Evolutionary conservation across 495 filamentous ascomycete species (phyloP), one percentile per base, ranked within the genome.

Genomic region (Pyrenopolyporus hunteri): DNA sequence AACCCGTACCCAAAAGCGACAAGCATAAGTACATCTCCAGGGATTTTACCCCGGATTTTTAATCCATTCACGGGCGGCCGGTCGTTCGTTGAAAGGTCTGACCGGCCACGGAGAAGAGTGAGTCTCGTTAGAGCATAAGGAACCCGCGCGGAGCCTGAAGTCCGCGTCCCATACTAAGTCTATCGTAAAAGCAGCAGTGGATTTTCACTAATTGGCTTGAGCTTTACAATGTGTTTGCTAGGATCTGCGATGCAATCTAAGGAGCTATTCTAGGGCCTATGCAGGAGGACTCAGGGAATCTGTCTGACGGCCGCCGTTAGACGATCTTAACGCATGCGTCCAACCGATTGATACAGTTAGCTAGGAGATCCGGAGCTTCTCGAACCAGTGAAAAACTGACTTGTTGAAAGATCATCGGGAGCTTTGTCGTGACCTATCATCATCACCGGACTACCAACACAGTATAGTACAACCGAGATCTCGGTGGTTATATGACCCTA

Each of bases 11-110:
- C 57, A 66, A 66, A 42, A 19, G 28, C 47, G 53, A 53, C 29
- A 48, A 33, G 58, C 58, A 52, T 51, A n/a, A n/a, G n/a, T n/a
- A 42, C 44, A 54, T 57, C 36, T 33, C 52, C 23, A 54, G 53
- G 63, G 58, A 48, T 37, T 33, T 62, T 66, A 67, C 58, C 63
- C 63, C 63, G 48, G 63, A 67, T 67, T 67, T 55, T 48, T 43
- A n/a, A 16, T 14, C 49, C 33, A 49, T 44, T 22, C 42, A 36
- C 37, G n/a, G 39, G 53, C 40, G 32, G 23, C 4, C 40, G 43
- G 29, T 3, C 43, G 17, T 56, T 33, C 7, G 48, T 50, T 23
- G 55, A 43, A 36, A 59, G 20, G 45, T 31, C 46, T 35, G 40
- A 32, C 40, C 20, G 17, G 50, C 42, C 14, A 42, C 37, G 23